Evolutionary conservation across 495 filamentous ascomycete genomes (phyloP).

Genomic region (Aspergillus bertholletiae): DNA sequence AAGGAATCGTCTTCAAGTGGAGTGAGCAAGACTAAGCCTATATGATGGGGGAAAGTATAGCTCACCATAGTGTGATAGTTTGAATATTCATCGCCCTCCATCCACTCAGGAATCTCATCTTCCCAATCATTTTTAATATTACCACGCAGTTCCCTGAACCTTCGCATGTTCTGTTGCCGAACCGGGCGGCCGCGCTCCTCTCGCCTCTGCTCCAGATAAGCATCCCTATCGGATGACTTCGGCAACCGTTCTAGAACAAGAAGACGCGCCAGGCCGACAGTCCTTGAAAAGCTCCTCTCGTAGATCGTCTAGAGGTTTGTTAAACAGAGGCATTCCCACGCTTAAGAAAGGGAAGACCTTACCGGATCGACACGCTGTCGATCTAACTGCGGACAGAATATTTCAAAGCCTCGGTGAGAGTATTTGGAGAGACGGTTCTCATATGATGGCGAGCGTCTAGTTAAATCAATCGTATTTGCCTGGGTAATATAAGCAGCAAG

Average conservation of each 20-base stretch:
- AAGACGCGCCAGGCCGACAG: conserved; percentile 72
- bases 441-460: conserved; percentile 75
- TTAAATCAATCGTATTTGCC: conserved; percentile 73
- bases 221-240: conserved; percentile 57
- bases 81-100: conserved; percentile 66
- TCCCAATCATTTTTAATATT: conserved; percentile 70
- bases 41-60: not conserved
- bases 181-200: conserved; percentile 63
- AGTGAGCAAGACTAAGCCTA: not conserved
- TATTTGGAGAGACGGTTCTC: conserved; percentile 89
- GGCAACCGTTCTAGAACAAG: conserved; percentile 78
- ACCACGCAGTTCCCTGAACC: conserved; percentile 28
- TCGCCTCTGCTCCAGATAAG: conserved; percentile 62
- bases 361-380: conserved; percentile 68
- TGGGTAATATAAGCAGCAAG: conserved; percentile 75
- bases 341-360: not conserved
- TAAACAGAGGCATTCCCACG: not conserved
- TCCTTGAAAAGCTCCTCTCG: conserved; percentile 70
- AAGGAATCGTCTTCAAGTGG: conserved; percentile 57
- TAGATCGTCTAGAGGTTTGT: conserved; percentile 58
- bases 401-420: conserved; percentile 75
- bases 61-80: conserved; percentile 68
- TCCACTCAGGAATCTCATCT: conserved; percentile 80
- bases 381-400: conserved; percentile 71
- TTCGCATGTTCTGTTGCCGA: conserved; percentile 13